Evolutionary conservation across 305 asterid species (phyloP).

Genomic region (Fraxinus ornus): DNA sequence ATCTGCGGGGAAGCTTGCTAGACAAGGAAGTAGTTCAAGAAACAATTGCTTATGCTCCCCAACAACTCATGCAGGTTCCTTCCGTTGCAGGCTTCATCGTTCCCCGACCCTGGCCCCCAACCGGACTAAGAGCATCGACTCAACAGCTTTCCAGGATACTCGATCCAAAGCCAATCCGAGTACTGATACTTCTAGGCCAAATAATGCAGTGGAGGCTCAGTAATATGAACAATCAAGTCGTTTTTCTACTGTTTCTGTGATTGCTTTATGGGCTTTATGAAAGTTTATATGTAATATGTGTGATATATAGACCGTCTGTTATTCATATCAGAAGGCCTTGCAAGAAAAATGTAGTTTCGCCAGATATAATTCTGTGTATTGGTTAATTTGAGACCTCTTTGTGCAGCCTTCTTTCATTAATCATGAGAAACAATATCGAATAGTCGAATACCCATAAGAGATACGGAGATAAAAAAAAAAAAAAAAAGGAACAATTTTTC

Average conservation of each 20-base stretch:
- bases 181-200: constrained; percentile 6
- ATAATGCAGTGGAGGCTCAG: constrained; percentile 32
- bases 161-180: constrained; percentile 30
- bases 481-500: not conserved
- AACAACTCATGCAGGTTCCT: constrained; percentile 78
- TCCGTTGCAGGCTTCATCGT: constrained; percentile 79
- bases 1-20: constrained; percentile 48
- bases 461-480: not conserved
- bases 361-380: not conserved
- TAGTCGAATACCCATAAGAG: not conserved
- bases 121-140: constrained; percentile 58
- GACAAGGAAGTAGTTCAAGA: constrained; percentile 65
- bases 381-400: not conserved
- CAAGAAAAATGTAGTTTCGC: not conserved
- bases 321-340: not conserved
- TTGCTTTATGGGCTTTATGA: constrained; percentile 4
- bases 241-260: not conserved
- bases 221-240: not conserved
- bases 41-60: constrained; percentile 72
- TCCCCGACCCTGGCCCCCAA: constrained; percentile 41
- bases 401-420: not conserved
- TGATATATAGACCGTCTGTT: not conserved
- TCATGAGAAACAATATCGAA: not conserved
- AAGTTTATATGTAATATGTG: not conserved
- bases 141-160: constrained; percentile 26